Base-by-base conservation (phyloP, 1,284 basidiomycete genomes). In the Boletus albobrunnescens region DNA sequence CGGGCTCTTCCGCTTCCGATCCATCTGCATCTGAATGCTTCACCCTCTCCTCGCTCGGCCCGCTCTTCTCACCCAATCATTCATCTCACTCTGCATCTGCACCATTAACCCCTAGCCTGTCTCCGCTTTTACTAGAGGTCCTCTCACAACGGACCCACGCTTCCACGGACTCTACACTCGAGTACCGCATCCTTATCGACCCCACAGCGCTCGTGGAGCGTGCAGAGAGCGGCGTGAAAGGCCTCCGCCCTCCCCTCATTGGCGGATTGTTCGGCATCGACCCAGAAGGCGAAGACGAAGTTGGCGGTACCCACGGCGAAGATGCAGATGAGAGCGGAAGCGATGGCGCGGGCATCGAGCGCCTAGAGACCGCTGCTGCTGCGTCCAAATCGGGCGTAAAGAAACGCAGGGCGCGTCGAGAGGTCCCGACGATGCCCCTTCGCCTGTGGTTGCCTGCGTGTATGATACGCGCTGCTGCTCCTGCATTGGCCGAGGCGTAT, bases 401-500 rank as follows among this genome's bases (percentile, higher is more conserved):
- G 67, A 71, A 23, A 72, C 71, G 36, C 71, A 73, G 41, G 52
- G 67, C 60, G 13, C 68, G 62, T 31, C 51, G 47, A 4, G 72
- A 52, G 32, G 76, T 54, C 75, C 86, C 6, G 49, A 70, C 23
- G 70, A 69, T 44, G 3, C 72, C 76, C 54, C 56, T 87, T 54
- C 71, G 85, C 23, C 58, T 91, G 27, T 88, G 86, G 86, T 73
- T 89, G 71, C 85, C 88, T 1, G 86, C 84, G 13, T 81, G 77
- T 50, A 84, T 93, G 73, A 76, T 92, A 8, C 68, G 71, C 14
- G 65, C 81, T 41, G 87, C 80, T 5, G 80, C 81, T 46, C 83
- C 85, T 5, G 67, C 69, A 6, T 61, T 90, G 23, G 82, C 82
- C 9, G 70, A 77, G 39, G 75, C 77, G 17, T 88, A 75, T 47